Percentiles rank a stretch among this genome's conserved stretches.
Evolutionary conservation across 2,329 filamentous ascomycete species (phyloP).

Genomic region (Fusarium siculi): DNA sequence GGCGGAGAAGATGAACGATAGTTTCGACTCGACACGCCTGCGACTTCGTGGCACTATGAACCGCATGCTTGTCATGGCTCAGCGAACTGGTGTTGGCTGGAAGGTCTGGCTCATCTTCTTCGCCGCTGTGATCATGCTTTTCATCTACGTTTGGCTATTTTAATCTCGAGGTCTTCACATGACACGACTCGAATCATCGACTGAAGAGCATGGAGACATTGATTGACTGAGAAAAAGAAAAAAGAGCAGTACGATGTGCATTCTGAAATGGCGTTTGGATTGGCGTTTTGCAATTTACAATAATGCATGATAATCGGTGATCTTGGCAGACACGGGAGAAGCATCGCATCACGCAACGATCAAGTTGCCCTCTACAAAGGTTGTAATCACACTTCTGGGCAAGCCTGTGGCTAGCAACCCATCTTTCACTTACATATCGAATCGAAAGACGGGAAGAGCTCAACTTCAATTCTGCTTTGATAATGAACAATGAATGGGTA

Average conservation of each 20-base stretch:
- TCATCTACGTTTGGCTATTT: slow-evolving; percentile 93
- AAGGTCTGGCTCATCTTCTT: slow-evolving; percentile 94
- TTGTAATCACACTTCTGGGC: slow-evolving; percentile 32
- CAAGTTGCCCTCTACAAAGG: slow-evolving; percentile 33
- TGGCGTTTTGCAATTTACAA: slow-evolving; percentile 27
- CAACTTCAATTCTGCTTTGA: slow-evolving; percentile 30
- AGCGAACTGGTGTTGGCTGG: slow-evolving; percentile 95
- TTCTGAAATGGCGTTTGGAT: slow-evolving; percentile 41
- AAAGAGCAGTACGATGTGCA: slow-evolving; percentile 27
- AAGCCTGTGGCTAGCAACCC: slow-evolving; percentile 23
- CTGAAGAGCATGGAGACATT: background rate
- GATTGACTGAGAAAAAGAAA: background rate
- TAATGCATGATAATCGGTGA: slow-evolving; percentile 26
- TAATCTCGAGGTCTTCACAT: slow-evolving; percentile 51
- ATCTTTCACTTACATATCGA: background rate
- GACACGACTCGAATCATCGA: background rate
- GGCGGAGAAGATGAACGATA: slow-evolving; percentile 95
- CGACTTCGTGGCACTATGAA: slow-evolving; percentile 94
- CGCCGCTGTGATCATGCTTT: slow-evolving; percentile 80
- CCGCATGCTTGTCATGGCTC: slow-evolving; percentile 94
- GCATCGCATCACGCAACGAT: slow-evolving; percentile 25
- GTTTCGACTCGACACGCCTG: slow-evolving; percentile 85
- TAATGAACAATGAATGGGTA: slow-evolving; percentile 37
- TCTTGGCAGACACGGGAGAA: slow-evolving; percentile 17
- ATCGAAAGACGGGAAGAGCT: slow-evolving; percentile 13